A percentile compares a stretch with the other conserved stretches of the same genome.
Evolutionary conservation across 2,329 filamentous ascomycete species (phyloP).

Genomic region (Leptographium wingfieldii): DNA sequence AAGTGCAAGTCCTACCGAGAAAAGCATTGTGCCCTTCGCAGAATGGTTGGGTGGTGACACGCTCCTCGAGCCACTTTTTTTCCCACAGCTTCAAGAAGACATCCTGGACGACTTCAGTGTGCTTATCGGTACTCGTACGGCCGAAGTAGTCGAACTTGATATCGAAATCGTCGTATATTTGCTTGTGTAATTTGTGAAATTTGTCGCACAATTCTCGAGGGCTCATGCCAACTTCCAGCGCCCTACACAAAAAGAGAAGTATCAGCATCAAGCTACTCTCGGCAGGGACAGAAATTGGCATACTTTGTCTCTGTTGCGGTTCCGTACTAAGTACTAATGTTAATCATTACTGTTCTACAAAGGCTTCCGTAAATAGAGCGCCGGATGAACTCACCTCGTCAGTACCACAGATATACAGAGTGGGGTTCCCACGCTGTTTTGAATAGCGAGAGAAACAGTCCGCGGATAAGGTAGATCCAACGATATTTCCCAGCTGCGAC

Average conservation of each 20-base stretch:
- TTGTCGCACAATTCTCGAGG: slow-evolving; percentile 76
- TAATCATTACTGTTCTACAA: slow-evolving; percentile 22
- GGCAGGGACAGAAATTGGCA: background rate
- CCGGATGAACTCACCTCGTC: slow-evolving; percentile 12
- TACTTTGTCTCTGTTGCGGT: slow-evolving; percentile 85
- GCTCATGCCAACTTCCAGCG: slow-evolving; percentile 71
- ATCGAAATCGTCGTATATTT: slow-evolving; percentile 92
- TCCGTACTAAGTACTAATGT: slow-evolving; percentile 44
- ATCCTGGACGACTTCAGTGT: slow-evolving; percentile 85
- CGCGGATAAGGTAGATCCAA: slow-evolving; percentile 76
- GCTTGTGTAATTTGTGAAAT: slow-evolving; percentile 79
- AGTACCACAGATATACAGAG: slow-evolving; percentile 68
- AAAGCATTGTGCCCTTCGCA: slow-evolving; percentile 59
- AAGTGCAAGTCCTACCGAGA: slow-evolving; percentile 36
- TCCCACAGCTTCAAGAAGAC: slow-evolving; percentile 81
- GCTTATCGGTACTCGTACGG: slow-evolving; percentile 75
- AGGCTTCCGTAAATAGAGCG: background rate
- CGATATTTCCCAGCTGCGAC: slow-evolving; percentile 58
- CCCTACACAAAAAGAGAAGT: slow-evolving; percentile 22
- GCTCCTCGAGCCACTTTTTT: slow-evolving; percentile 79
- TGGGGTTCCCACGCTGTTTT: slow-evolving; percentile 66
- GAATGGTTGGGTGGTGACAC: slow-evolving; percentile 79
- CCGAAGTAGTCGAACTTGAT: slow-evolving; percentile 93
- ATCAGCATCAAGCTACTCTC: background rate
- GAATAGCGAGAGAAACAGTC: slow-evolving; percentile 77